Evolutionary conservation across 202 grass and related monocot species (phyloP), one percentile per base, ranked within the genome.

Genomic region (Saccharum hybrid): DNA sequence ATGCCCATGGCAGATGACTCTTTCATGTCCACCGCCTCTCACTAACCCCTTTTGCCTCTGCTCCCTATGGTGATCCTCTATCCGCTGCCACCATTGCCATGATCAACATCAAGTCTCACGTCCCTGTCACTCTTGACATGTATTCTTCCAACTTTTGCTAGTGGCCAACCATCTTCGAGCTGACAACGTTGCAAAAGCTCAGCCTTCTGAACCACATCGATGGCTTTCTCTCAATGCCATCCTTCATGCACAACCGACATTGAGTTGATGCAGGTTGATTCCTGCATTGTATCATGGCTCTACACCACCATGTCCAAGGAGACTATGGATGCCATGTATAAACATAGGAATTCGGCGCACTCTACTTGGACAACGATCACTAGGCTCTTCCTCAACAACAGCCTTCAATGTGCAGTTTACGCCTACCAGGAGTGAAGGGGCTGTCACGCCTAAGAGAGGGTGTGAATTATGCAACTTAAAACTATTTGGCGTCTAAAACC

Each of bases 291-390:
- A 0, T 28, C n/a, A 0, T 48, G 68, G 68, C 11, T 72, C 22
- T 72, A 72, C 68, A 48, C 41, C 22, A 8, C 68, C 0, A 3
- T 72, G 1, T 4, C 12, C 22, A 31, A 15, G 21, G 2, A 4
- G 0, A 13, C 48, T 16, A 14, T 72, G n/a, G 43, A 49, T 2
- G 6, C 7, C 0, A 5, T 72, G 1, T 15, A 31, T 5, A 0
- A 3, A 0, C 69, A 5, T 3, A 1, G 4, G 0, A 3, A 7
- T 9, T 7, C 19, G 0, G 19, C 52, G 0, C 7, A 15, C 19
- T 0, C 0, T 0, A 11, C 39, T 0, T 61, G 52, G 73, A 3
- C 19, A 5, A 2, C 6, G 1, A 13, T 40, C 34, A 0, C 0
- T 13, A 0, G 5, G 0, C 51, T 23, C 10, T 60, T 61, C 19